phyloP scores from a whole-genome alignment of 495 filamentous ascomycete species.

The Penicillium riverlandense region DNA sequence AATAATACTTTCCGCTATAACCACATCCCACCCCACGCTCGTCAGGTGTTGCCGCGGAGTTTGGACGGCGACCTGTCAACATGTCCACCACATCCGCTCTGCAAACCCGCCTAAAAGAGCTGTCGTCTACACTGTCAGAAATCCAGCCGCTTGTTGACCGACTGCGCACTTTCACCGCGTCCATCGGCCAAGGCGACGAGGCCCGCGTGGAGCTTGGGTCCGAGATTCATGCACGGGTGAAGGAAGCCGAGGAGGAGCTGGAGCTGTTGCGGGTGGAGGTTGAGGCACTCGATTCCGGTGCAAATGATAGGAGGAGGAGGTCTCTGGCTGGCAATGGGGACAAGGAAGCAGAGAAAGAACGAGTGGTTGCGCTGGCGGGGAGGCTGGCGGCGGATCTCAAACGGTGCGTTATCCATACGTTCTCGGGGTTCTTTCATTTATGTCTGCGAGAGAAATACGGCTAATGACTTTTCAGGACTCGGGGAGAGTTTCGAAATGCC shows the following conservation, averaged over 20 bases:
- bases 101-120: conserved; percentile 56
- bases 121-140: conserved; percentile 61
- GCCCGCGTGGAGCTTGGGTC: conserved; percentile 68
- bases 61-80: conserved; percentile 8
- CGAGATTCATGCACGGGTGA: conserved; percentile 76
- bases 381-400: conserved; percentile 63
- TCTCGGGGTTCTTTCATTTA: too few relatives aligned
- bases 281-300: conserved; percentile 48
- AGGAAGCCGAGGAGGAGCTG: conserved; percentile 80
- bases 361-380: conserved; percentile 55
- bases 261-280: conserved; percentile 76
- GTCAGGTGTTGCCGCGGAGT: too few relatives aligned
- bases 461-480: conserved; percentile 42
- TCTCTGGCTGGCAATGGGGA: conserved; percentile 29
- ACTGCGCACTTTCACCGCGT: conserved; percentile 60
- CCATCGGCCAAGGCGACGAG: conserved; percentile 52
- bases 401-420: conserved; percentile 34
- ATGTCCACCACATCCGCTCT: conserved; percentile 53
- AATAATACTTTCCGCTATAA: neutral
- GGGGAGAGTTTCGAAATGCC: conserved; percentile 72
- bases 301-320: conserved; percentile 30
- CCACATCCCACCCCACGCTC: neutral
- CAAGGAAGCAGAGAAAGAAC: conserved; percentile 47
- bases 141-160: conserved; percentile 69
- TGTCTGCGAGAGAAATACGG: neutral